Evolutionary conservation across 768 basidiomycete species (phyloP).

Genomic region (Boletus sp.): DNA sequence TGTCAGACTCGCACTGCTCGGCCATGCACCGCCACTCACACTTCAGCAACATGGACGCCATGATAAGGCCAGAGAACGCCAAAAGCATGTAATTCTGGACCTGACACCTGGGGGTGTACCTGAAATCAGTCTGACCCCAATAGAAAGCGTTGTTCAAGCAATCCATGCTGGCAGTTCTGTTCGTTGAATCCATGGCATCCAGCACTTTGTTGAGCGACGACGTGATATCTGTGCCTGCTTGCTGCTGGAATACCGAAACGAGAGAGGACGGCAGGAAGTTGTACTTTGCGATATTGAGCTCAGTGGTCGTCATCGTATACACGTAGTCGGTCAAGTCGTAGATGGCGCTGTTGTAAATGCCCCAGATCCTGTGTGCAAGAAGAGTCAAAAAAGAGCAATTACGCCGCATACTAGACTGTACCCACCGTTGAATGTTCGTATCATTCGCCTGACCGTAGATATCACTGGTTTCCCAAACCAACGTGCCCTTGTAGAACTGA

Average conservation of each 20-base stretch:
- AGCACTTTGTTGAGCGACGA: conserved; percentile 46
- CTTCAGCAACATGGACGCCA: conserved; percentile 55
- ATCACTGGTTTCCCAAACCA: conserved; percentile 47
- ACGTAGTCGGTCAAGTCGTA: conserved; percentile 72
- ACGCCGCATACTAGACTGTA: conserved; percentile 7
- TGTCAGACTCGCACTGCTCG: conserved; percentile 9
- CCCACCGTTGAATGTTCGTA: conserved; percentile 33
- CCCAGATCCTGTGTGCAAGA: conserved; percentile 48
- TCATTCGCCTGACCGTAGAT: conserved; percentile 39
- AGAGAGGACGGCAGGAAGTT: conserved; percentile 51
- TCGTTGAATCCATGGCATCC: conserved; percentile 38
- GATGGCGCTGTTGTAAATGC: conserved; percentile 52
- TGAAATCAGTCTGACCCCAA: conserved; percentile 56
- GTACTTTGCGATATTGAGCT: conserved; percentile 43
- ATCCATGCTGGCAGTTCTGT: conserved; percentile 38
- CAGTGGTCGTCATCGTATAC: conserved; percentile 49
- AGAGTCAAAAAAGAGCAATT: conserved; percentile 6
- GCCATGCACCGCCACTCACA: conserved; percentile 41
- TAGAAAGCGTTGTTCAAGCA: conserved; percentile 66
- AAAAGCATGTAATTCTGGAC: conserved; percentile 63
- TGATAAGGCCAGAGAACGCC: conserved; percentile 52
- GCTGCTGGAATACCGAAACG: conserved; percentile 53
- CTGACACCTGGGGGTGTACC: conserved; percentile 52
- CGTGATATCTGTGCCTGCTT: conserved; percentile 62
- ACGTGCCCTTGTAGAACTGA: conserved; percentile 57